These are phyloP conservation scores for Sungouiella thailandica DNA, from an alignment of 805 yeast species.

Conservation along the genomic window DNA sequence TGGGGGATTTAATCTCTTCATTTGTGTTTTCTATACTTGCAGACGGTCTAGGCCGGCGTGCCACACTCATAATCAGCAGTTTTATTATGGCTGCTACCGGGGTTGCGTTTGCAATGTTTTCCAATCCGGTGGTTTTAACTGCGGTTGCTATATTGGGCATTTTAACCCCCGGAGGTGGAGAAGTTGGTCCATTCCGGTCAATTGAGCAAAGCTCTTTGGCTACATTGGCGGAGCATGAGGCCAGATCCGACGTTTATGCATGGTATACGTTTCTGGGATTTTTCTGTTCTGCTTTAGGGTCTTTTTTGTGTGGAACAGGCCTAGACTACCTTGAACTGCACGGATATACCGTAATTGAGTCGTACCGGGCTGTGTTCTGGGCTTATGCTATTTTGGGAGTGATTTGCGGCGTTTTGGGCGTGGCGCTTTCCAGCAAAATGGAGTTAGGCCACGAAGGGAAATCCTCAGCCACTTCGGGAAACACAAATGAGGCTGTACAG, in stretches of 20 bases:
- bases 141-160: conserved; percentile 43
- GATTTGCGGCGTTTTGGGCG: conserved; percentile 14
- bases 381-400: conserved; percentile 20
- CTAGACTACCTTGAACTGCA: conserved; percentile 12
- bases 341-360: conserved; percentile 16
- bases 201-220: conserved; percentile 53
- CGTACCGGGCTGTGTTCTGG: conserved; percentile 28
- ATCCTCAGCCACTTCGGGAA: no score
- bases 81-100: conserved; percentile 42
- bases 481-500: no score
- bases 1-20: conserved; percentile 50
- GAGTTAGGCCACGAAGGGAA: conserved; percentile 11
- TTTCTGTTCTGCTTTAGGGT: conserved; percentile 44
- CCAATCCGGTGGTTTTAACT: conserved; percentile 30
- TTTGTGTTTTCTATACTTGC: conserved; percentile 42
- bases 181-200: conserved; percentile 55
- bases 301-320: conserved; percentile 33
- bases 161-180: conserved; percentile 56
- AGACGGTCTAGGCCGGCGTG: conserved; percentile 44
- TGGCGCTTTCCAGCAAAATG: conserved; percentile 13
- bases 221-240: conserved; percentile 34
- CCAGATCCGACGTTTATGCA: conserved; percentile 51
- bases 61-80: conserved; percentile 36
- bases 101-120: conserved; percentile 28
- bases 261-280: conserved; percentile 53